phyloP scores from a whole-genome alignment of 768 basidiomycete species.

The Mycena kentingensis region DNA sequence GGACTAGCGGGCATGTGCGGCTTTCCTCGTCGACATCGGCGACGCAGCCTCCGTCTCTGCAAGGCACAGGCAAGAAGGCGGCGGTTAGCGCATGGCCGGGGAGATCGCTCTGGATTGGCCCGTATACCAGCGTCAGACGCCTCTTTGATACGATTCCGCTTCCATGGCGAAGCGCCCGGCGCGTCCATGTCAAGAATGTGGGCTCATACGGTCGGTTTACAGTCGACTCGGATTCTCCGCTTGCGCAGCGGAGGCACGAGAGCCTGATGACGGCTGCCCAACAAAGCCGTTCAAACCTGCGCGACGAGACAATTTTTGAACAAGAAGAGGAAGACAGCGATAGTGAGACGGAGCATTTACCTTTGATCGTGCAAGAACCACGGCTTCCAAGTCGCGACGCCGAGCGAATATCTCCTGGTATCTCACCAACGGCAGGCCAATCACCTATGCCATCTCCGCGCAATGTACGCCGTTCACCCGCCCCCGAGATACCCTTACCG shows the following conservation, averaged over 20 bases:
- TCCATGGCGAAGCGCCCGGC: conserved; percentile 15
- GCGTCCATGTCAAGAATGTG: conserved; percentile 16
- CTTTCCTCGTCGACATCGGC: conserved; percentile 17
- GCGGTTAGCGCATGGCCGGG: conserved; percentile 18
- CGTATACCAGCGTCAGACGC: conserved; percentile 2
- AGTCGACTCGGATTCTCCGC: conserved; percentile 22
- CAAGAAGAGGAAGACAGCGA: conserved; percentile 13
- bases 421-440: too few species aligned
- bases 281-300: conserved; percentile 10
- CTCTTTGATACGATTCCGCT: conserved; percentile 8
- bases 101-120: conserved; percentile 12
- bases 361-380: conserved; percentile 15
- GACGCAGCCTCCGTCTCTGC: not conserved
- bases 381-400: conserved; percentile 15
- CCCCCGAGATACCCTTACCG: conserved; percentile 12
- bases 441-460: conserved; percentile 1
- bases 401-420: too few species aligned
- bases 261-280: conserved; percentile 4
- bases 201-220: conserved; percentile 12
- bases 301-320: conserved; percentile 19
- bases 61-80: not conserved
- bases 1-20: conserved; percentile 17
- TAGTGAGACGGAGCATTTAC: conserved; percentile 14
- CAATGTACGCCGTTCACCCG: conserved; percentile 6
- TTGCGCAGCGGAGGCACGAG: conserved; percentile 9